Base-by-base conservation (phyloP, 2,329 filamentous ascomycete species). In the Tolypocladium album region DNA sequence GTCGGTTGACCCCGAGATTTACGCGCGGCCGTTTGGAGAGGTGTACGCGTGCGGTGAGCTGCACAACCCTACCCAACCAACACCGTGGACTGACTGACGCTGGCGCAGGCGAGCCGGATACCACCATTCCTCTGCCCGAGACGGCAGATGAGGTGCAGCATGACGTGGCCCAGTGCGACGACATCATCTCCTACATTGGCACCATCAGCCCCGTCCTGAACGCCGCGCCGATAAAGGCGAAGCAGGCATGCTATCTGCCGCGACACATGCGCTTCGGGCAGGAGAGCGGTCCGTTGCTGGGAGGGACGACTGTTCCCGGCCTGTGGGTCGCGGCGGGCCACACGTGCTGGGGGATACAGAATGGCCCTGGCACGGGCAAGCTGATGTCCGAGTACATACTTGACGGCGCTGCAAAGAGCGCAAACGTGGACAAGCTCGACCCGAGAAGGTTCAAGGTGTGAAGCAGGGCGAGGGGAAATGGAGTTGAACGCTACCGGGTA, bases 331-430 rank as follows among this genome's bases (percentile, higher is more conserved):
- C 94, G 0, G 83, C 90, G 0, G 94, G 94, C 0, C 94, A 99
- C 77, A 96, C 92, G 1, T 97, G 93, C 76, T 99, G 94, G 94
- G 94, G 94, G 0, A 96, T 99, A 27, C 93, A 97, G 76, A 97
- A 99, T 75, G 91, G 87, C 0, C 92, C 93, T 1, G 94, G 82
- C 1, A 97, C 93, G 9, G 90, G 90, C 4, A 90, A 87, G 74
- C 72, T 93, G 45, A 88, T 94, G 78, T 88, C 88, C 43, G 89
- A 93, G 72, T 85, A 89, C 73, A 76, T 94, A 2, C 85, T 92
- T 67, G 89, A 92, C 59, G 89, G 89, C 0, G 74, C 77, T 61
- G 83, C 87, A 1, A 86, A 74, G 68, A 92, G 88, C 66, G 87
- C 88, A 5, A 80, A 86, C 63, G 79, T 92, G 38, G 76, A 77